Evolutionary conservation across 2,329 filamentous ascomycete species (phyloP).

Genomic region (Diplodia intermedia): DNA sequence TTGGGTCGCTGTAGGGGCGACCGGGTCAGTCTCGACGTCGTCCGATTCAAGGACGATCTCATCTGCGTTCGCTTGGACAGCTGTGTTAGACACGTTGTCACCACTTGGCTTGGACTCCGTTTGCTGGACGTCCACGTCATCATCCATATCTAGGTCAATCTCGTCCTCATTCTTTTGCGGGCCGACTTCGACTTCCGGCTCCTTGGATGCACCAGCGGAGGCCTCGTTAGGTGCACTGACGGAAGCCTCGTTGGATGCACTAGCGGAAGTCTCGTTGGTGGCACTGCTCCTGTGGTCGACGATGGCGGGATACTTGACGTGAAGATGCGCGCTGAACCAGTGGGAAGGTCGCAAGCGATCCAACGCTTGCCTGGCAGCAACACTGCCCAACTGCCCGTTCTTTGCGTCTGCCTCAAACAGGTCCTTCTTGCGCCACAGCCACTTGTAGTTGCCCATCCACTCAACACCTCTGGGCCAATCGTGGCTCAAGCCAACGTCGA

Average conservation of each 20-base stretch:
- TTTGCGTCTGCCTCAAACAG: slow-evolving; percentile 78
- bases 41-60: slow-evolving; percentile 52
- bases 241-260: not conserved
- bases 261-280: not conserved
- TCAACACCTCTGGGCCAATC: slow-evolving; percentile 93
- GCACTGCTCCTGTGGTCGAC: slow-evolving; percentile 56
- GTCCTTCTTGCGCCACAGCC: slow-evolving; percentile 75
- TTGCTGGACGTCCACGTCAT: slow-evolving; percentile 38
- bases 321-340: slow-evolving; percentile 92
- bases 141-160: slow-evolving; percentile 59
- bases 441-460: slow-evolving; percentile 71
- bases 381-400: slow-evolving; percentile 77
- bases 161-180: slow-evolving; percentile 67
- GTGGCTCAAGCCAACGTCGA: slow-evolving; percentile 91
- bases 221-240: not conserved
- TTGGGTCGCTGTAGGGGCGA: not conserved
- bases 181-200: not conserved
- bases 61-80: slow-evolving; percentile 44
- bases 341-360: slow-evolving; percentile 80
- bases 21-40: slow-evolving; percentile 32
- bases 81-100: slow-evolving; percentile 70
- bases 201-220: not conserved
- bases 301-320: slow-evolving; percentile 80
- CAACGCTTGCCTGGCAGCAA: slow-evolving; percentile 80
- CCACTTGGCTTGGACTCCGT: slow-evolving; percentile 41